Conservation (phyloP, 2,329 filamentous ascomycete genomes). For the Lasiodiplodia gonubiensis region DNA sequence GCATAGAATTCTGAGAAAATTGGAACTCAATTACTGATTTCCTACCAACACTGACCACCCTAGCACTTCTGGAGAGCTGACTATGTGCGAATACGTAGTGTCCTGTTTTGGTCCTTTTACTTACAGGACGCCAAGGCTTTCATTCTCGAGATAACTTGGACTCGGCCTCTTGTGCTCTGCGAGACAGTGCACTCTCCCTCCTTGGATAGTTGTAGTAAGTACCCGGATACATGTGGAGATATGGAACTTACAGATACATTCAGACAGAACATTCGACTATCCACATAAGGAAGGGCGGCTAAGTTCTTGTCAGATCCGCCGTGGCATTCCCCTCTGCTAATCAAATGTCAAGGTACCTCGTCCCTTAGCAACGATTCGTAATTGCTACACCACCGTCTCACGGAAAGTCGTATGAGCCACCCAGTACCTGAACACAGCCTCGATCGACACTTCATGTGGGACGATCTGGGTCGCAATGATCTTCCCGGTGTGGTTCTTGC, state of each 20-base stretch:
- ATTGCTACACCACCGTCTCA: not conserved
- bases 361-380: not conserved
- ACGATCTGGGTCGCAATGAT: conserved; percentile 1
- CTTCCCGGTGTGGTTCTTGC: conserved; percentile 14
- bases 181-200: too few relatives aligned
- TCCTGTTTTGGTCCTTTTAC: too few relatives aligned
- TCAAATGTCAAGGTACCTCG: not conserved
- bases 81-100: not conserved
- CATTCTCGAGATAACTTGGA: too few relatives aligned
- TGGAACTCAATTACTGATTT: conserved; percentile 3
- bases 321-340: not conserved
- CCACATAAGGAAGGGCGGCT: too few relatives aligned
- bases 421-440: not conserved
- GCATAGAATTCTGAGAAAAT: conserved; percentile 2
- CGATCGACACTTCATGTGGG: conserved; percentile 20
- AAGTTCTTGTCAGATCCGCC: too few relatives aligned
- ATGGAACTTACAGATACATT: too few relatives aligned
- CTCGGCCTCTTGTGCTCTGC: too few relatives aligned
- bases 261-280: too few relatives aligned
- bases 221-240: too few relatives aligned
- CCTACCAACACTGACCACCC: not conserved
- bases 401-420: not conserved
- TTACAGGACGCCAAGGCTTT: too few relatives aligned
- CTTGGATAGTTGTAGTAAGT: too few relatives aligned
- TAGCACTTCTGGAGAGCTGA: not conserved